phyloP scores from a whole-genome alignment of 1,284 basidiomycete species.

The Sanghuangporus baumii region DNA sequence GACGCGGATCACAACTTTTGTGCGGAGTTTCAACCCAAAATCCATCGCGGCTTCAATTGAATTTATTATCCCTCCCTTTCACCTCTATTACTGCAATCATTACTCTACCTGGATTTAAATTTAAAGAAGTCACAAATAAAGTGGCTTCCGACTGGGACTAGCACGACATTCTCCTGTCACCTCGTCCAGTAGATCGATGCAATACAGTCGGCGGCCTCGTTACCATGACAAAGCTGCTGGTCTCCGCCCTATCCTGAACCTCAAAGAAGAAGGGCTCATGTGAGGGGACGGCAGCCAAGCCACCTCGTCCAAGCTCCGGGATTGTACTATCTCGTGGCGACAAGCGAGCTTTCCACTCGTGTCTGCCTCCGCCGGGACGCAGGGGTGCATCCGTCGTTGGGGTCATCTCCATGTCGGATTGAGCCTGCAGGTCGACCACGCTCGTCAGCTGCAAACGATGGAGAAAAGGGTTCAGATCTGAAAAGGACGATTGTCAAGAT shows the following conservation, averaged over 20 bases:
- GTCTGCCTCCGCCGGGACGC: not conserved
- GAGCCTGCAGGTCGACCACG: not conserved
- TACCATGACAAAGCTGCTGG: not conserved
- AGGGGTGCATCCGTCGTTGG: not conserved
- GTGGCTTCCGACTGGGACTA: not conserved
- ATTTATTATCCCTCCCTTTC: no score
- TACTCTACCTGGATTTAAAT: no score
- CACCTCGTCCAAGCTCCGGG: not conserved
- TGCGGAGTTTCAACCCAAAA: not conserved
- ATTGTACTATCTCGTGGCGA: not conserved
- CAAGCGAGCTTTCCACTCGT: not conserved
- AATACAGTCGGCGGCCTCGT: conserved; percentile 1
- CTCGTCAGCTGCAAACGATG: conserved; percentile 2
- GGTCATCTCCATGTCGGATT: not conserved
- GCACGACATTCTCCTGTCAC: not conserved
- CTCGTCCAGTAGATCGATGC: conserved; percentile 4
- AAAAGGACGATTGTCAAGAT: not conserved
- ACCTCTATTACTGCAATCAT: no score
- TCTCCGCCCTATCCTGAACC: not conserved
- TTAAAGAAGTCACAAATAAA: no score
- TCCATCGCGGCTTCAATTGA: no score
- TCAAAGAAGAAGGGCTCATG: not conserved
- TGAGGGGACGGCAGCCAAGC: not conserved
- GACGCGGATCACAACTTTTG: not conserved
- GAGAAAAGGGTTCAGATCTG: not conserved